Percentiles rank a stretch among this genome's conserved stretches.
Conservation (phyloP, 345 rosid genomes). For the Hibiscus mutabilis region DNA sequence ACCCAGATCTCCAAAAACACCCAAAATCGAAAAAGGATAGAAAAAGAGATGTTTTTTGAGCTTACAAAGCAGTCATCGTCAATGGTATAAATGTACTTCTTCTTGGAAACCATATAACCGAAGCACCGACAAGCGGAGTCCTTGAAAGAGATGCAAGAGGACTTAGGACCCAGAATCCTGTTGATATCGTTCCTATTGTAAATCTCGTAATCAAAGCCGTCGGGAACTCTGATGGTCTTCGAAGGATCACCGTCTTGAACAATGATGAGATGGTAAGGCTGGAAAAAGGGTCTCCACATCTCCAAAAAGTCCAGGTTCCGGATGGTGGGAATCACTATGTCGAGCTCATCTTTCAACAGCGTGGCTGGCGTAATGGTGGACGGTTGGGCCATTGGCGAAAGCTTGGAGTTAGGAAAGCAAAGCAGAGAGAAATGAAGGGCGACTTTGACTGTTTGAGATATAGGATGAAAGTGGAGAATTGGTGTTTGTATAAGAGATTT, state of each 20-base stretch:
- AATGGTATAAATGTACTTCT: conserved; percentile 79
- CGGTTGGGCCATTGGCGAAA: conserved; percentile 23
- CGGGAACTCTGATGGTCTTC: conserved; percentile 56
- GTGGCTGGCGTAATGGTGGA: conserved; percentile 31
- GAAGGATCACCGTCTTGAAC: conserved; percentile 85
- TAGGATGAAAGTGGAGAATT: not conserved
- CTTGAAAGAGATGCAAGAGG: conserved; percentile 64
- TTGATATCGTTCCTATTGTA: conserved; percentile 79
- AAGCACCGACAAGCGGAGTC: conserved; percentile 75
- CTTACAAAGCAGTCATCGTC: conserved; percentile 94
- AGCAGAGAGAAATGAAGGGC: not conserved
- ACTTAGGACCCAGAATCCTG: conserved; percentile 70
- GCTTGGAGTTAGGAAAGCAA: not conserved
- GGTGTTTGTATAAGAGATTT: not conserved
- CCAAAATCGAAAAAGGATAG: not conserved
- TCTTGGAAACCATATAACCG: conserved; percentile 76
- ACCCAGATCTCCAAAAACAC: conserved; percentile 7
- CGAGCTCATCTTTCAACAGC: conserved; percentile 61
- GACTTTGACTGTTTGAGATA: not conserved
- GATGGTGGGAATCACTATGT: conserved; percentile 80
- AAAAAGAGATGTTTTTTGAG: not conserved
- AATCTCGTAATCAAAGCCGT: conserved; percentile 75
- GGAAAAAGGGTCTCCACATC: conserved; percentile 76
- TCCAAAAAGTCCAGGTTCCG: conserved; percentile 72
- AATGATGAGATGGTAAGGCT: conserved; percentile 70